Evolutionary conservation across 23 red algal species (phyloP), one percentile per base, ranked within the genome.

Genomic region (Gracilaria gracilis): DNA sequence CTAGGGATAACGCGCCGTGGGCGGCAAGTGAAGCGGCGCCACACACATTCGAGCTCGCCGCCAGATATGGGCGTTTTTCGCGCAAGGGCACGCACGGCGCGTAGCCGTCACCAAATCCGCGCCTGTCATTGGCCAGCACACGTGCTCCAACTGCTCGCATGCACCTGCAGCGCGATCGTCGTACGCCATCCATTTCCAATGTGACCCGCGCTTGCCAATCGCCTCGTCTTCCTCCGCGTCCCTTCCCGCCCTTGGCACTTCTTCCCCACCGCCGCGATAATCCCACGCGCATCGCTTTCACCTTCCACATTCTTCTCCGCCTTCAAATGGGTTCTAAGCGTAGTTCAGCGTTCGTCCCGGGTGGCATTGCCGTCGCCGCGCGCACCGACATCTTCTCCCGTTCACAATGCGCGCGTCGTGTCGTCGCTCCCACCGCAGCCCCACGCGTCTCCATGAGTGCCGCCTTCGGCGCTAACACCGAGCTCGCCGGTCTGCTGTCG

Each of bases 331-430:
- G 42, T 75, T 40, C 29, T 15, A 75, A 19, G 15, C 23, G n/a
- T 23, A 1, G 7, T 27, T 3, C 25, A 8, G 69, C 90, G 21
- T 80, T 80, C 25, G 36, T 77, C 16, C 42, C 80, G 13, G 65
- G 57, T n/a, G 62, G 48, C 65, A 42, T 83, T 28, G 36, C 90
- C 37, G 55, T 51, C 23, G 34, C 80, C 51, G 65, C 42, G 9
- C 79, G 80, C 53, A 28, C 42, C 55, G 64, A 67, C 31, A 46
- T 23, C 7, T 67, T 66, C 11, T 39, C n/a, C 19, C 32, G 33
- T 15, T 32, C 80, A 20, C 67, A 2, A 47, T 65, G 27, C 42
- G 21, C 54, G 23, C 80, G 29, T 38, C 72, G 76, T 14, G 31
- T 65, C 39, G 49, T 50, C 29, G 27, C 38, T 25, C 90, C 34